Conservation (phyloP, 441 rosid species). For the Erodium trifolium region DNA sequence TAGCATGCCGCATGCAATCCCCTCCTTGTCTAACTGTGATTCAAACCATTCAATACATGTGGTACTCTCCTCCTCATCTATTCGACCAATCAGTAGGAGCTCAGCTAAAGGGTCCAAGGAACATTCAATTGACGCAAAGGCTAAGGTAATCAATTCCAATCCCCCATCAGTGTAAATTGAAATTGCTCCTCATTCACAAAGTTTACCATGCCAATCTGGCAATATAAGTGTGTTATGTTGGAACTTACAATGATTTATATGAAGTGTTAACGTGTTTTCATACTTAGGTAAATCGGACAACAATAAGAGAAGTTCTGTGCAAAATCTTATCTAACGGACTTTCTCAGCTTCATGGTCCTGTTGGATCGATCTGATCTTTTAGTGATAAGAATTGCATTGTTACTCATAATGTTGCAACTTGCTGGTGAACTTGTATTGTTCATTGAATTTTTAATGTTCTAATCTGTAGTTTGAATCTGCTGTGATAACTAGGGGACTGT, state of each 20-base stretch:
- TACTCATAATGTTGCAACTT: neutral
- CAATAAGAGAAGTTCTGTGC: neutral
- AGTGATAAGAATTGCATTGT: neutral
- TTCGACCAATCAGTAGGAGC: conserved; percentile 5
- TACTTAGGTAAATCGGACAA: neutral
- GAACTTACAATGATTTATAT: neutral
- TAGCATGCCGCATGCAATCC: conserved; percentile 3
- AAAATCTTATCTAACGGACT: neutral
- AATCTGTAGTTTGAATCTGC: neutral
- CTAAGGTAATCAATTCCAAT: conserved; percentile 18
- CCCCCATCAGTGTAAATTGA: no score
- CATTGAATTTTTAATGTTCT: neutral
- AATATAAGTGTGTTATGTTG: neutral
- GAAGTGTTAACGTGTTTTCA: neutral
- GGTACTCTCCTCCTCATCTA: neutral
- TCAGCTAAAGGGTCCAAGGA: conserved; percentile 7
- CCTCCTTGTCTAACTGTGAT: neutral
- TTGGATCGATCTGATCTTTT: neutral
- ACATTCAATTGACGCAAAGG: neutral
- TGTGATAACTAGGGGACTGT: conserved; percentile 11
- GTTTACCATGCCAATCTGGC: neutral
- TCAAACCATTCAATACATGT: neutral
- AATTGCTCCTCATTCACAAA: no score
- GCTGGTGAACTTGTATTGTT: neutral
- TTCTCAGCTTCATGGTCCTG: neutral